Conservation (phyloP, 75 land plant species). For the Chamaecyparis obtusa region DNA sequence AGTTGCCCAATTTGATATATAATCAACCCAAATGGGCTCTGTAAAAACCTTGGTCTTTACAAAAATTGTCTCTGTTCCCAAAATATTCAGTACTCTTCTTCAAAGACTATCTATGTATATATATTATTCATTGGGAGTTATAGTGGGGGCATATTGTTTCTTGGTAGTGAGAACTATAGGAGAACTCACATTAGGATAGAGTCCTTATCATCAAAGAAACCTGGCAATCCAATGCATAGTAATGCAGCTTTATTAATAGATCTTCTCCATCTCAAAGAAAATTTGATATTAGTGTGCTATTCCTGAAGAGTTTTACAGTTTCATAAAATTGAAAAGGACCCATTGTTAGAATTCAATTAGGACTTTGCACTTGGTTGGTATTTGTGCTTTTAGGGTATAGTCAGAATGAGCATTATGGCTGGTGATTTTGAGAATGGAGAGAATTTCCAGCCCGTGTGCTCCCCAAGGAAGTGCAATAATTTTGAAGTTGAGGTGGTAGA, state of each 20-base stretch:
- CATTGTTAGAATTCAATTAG: not conserved
- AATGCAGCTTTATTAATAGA: no score
- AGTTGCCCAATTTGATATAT: not conserved
- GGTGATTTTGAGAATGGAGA: not conserved
- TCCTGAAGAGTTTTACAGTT: not conserved
- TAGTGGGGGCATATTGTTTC: no score
- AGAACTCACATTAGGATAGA: no score
- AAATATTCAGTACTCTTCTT: no score
- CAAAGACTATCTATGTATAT: no score
- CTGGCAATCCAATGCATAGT: no score
- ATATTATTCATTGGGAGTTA: no score
- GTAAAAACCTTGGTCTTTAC: no score
- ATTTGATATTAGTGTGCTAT: no score
- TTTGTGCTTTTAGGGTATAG: not conserved
- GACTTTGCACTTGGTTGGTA: not conserved
- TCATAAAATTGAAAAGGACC: not conserved
- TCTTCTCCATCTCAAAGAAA: no score
- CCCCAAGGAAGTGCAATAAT: not conserved
- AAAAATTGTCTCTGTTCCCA: not conserved
- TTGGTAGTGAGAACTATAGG: no score
- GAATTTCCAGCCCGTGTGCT: not conserved
- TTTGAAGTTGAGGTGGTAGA: conserved; percentile 19
- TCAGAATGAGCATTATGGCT: not conserved
- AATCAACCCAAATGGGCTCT: not conserved
- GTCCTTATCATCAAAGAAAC: no score